Percentiles rank a stretch among this genome's conserved stretches.
Conservation (phyloP, 2,329 filamentous ascomycete genomes). For the Colletotrichum graminicola region DNA sequence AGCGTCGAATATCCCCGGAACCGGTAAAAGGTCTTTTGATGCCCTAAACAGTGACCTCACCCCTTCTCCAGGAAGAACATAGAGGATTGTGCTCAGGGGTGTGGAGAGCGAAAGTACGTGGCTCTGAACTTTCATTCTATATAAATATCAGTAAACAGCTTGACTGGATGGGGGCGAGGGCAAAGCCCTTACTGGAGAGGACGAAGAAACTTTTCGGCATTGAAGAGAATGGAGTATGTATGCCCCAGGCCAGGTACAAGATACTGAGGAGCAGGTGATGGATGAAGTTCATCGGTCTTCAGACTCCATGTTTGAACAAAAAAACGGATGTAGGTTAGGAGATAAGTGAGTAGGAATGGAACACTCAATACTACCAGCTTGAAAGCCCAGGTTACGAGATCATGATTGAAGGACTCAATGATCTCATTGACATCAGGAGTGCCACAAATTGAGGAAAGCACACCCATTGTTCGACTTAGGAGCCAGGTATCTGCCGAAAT, state of each 20-base stretch:
- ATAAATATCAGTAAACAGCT: background rate
- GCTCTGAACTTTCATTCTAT: background rate
- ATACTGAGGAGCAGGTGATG: background rate
- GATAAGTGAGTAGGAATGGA: conserved; percentile 9
- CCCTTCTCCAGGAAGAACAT: conserved; percentile 31
- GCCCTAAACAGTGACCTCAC: conserved; percentile 19
- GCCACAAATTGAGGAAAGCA: background rate
- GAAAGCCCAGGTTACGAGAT: too few relatives aligned
- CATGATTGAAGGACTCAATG: background rate
- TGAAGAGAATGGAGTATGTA: conserved; percentile 6
- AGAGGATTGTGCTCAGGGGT: conserved; percentile 7
- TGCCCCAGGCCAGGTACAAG: conserved; percentile 1
- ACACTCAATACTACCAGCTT: background rate
- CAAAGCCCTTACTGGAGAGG: background rate
- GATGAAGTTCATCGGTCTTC: background rate
- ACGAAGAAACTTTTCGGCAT: conserved; percentile 18
- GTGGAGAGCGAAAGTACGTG: background rate
- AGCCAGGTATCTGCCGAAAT: rapidly evolving
- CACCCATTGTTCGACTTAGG: too few relatives aligned
- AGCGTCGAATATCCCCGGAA: conserved; percentile 26
- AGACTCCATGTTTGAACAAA: background rate
- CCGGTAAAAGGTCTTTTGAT: conserved; percentile 7
- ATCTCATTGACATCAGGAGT: too few relatives aligned
- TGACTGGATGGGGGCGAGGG: background rate
- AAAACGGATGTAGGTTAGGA: background rate